Conservation (phyloP, 1,284 basidiomycete species). For the Agaricales sp. region DNA sequence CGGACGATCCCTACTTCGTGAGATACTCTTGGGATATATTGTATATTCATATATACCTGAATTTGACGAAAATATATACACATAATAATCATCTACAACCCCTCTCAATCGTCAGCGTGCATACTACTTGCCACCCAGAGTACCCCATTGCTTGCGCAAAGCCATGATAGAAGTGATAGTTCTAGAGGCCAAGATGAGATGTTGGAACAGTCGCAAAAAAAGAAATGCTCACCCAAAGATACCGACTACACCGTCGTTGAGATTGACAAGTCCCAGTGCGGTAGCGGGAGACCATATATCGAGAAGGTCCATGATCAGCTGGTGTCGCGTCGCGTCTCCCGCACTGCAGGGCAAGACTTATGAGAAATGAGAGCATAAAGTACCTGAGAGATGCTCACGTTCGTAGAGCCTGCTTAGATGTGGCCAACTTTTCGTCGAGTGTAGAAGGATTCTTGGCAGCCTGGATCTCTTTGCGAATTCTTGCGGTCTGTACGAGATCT, state of each 20-base stretch:
- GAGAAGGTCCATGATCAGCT: conserved; percentile 73
- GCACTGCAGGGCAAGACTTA: conserved; percentile 32
- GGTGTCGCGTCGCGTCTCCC: conserved; percentile 55
- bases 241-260: conserved; percentile 85
- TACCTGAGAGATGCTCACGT: background rate
- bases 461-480: background rate
- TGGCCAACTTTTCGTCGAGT: background rate
- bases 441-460: background rate
- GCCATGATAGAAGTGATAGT: conserved; percentile 50
- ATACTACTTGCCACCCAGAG: conserved; percentile 34
- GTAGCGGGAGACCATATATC: conserved; percentile 89
- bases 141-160: conserved; percentile 43
- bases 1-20: conserved; percentile 8
- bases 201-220: background rate
- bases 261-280: conserved; percentile 64
- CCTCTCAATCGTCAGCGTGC: background rate
- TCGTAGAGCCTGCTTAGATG: background rate
- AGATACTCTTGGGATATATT: conserved; percentile 1
- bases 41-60: background rate
- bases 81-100: background rate
- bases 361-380: background rate
- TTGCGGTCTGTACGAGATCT: background rate
- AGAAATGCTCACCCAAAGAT: conserved; percentile 57
- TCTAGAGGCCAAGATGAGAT: conserved; percentile 21
- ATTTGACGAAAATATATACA: background rate